A percentile compares a stretch with the other conserved stretches of the same genome.
Conservation (phyloP, 106 monocot genomes). For the Acorus calamus region DNA sequence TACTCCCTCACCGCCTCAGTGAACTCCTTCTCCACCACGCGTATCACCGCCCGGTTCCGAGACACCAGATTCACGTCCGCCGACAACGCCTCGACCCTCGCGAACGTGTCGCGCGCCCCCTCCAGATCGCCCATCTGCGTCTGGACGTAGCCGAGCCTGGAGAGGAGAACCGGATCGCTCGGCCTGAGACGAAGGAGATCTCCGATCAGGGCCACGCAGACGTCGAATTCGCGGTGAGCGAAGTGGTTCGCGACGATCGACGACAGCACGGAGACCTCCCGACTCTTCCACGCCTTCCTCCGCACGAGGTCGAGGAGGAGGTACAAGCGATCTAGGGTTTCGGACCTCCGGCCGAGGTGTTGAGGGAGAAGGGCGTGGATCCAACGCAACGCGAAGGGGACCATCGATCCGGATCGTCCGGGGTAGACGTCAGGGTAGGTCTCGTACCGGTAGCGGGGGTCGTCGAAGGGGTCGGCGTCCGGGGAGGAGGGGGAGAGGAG, state of each 20-base stretch:
- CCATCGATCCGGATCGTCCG: slow-evolving; percentile 53
- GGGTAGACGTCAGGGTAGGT: slow-evolving; percentile 61
- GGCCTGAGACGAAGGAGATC: slow-evolving; percentile 39
- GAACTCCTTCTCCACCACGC: slow-evolving; percentile 60
- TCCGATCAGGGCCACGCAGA: slow-evolving; percentile 42
- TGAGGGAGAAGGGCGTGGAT: slow-evolving; percentile 72
- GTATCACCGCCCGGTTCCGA: slow-evolving; percentile 60
- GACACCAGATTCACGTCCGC: slow-evolving; percentile 37
- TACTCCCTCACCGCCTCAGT: slow-evolving; percentile 84
- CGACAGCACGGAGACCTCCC: slow-evolving; percentile 50
- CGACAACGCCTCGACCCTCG: slow-evolving; percentile 32
- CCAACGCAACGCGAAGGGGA: slow-evolving; percentile 62
- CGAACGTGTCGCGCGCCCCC: slow-evolving; percentile 43
- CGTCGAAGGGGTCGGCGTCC: slow-evolving; percentile 22
- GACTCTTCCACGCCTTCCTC: slow-evolving; percentile 35
- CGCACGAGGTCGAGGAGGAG: slow-evolving; percentile 49
- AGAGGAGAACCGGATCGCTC: slow-evolving; percentile 52
- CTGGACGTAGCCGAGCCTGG: slow-evolving; percentile 62
- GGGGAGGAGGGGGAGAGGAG: slow-evolving; percentile 4
- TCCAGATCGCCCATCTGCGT: slow-evolving; percentile 92
- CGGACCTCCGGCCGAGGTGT: slow-evolving; percentile 45
- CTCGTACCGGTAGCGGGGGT: slow-evolving; percentile 51
- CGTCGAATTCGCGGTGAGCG: slow-evolving; percentile 71
- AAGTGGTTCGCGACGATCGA: slow-evolving; percentile 56
- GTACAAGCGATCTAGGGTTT: slow-evolving; percentile 74